Base-by-base conservation (phyloP, 2,329 filamentous ascomycete genomes). In the Hypoxylon sp. region DNA sequence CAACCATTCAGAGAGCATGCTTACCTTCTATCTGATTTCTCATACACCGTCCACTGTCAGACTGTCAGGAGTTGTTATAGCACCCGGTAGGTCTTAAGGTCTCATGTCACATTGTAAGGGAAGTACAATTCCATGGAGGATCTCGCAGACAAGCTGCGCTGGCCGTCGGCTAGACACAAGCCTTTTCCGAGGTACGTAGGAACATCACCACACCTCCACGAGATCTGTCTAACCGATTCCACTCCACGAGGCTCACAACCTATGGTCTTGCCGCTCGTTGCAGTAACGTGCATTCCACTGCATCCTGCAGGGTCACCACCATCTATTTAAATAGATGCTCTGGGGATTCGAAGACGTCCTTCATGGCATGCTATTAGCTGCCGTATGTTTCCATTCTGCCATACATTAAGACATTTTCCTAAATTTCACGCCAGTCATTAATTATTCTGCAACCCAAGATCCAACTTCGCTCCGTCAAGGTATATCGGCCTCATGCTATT, bases 321-420 rank as follows among this genome's bases (percentile, higher is more conserved):
- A 56, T 52, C 41, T 43, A 47, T 62, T 20, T 41, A 20, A 46
- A 26, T 26, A 17, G 17, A 57, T 19, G 13, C 50, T 26, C 52
- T 17, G 41, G 19, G 15, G 11, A 56, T 34, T 56, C 20, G 19
- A 50, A 58, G 47, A 47, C 15, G 32, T 43, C 26, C 17, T 53
- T 19, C 13, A 46, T 53, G 28, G 32, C 34, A 28, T 19, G 19
- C 58, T 56, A 58, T 53, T 50, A 60, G 26, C n/a, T 63, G 37
- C 54, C 50, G 47, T 30, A 26, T 49, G 43, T 46, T 57, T 54
- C 59, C 56, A 26, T 32, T 59, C 57, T 24, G n/a, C 56, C 59
- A 62, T 59, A 58, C 50, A 65, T 63, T 61, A 56, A 63, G 39
- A 24, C 28, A 4, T 34, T 50, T 24, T 46, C 54, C 8, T 24